Base-by-base conservation (phyloP, 2,329 filamentous ascomycete species). In the Neonectria punicea region DNA sequence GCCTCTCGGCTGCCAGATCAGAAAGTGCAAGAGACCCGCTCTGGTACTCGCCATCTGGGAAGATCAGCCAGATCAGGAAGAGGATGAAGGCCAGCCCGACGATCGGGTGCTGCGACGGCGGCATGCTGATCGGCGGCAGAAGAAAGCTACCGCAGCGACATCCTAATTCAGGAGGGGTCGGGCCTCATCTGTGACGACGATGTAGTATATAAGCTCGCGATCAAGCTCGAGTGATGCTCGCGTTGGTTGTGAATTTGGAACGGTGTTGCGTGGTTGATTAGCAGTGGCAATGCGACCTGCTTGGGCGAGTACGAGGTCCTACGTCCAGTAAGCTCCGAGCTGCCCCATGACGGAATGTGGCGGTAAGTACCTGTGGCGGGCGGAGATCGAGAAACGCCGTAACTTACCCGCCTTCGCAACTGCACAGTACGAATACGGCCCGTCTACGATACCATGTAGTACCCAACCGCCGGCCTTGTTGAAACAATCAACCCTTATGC, bases 51-150 rank as follows among this genome's bases (percentile, higher is more conserved):
- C 73, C 74, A 47, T 79, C 79, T 10, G 80, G 80, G 36, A 80
- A 77, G 41, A 81, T 63, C 43, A 80, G 70, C 80, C 80, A 81
- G 62, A 81, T 70, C 78, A 85, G 73, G 58, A 79, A 72, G 39
- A 79, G 54, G 63, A 77, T 62, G 50, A 76, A 71, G 44, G 75
- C 60, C 30, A 79, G 58, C 20, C 67, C 76, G 14, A 70, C 76
- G 53, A 74, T 73, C 53, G 77, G 77, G 59, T 85, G 83, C 72
- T 83, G 84, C 59, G 80, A 76, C 65, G 77, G 81, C 70, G 84
- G 79, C 83, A 86, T 86, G 77, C 75, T 80, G 75, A 70, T 72
- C 71, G 60, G 62, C 68, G 70, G 58, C 63, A 25, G 58, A 49
- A 56, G 41, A 65, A 54, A 58, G 54, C 68, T 73, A 73, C 67